Percentiles rank a stretch among this genome's conserved stretches.
Conservation (phyloP, 495 filamentous ascomycete genomes). For the Penicillium coffeae region DNA sequence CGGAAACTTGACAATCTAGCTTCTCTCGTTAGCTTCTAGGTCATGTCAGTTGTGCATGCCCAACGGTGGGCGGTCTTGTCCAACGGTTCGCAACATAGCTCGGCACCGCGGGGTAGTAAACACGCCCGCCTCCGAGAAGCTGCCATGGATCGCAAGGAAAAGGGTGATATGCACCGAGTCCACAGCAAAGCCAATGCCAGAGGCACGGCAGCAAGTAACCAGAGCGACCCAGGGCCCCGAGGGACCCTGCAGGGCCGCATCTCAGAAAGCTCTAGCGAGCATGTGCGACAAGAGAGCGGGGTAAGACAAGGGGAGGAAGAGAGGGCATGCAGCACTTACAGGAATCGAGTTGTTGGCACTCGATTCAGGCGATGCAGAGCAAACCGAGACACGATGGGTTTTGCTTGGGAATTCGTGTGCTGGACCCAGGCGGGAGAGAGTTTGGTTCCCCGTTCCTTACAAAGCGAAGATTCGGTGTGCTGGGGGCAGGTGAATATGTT, state of each 20-base stretch:
- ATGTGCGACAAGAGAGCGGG: conserved; percentile 19
- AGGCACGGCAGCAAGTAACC: conserved; percentile 5
- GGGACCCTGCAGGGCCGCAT: conserved; percentile 7
- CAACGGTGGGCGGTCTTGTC: not conserved
- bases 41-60: not conserved
- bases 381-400: conserved; percentile 34
- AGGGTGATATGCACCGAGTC: conserved; percentile 14
- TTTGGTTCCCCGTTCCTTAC: conserved; percentile 26
- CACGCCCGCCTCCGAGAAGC: not conserved
- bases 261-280: conserved; percentile 2
- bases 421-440: conserved; percentile 19
- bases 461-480: conserved; percentile 16
- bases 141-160: not conserved
- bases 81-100: not conserved
- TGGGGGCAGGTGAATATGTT: conserved; percentile 1
- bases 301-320: conserved; percentile 7
- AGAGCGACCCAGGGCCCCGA: not conserved
- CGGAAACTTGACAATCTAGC: conserved; percentile 20
- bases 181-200: not conserved
- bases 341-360: conserved; percentile 24
- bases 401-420: conserved; percentile 8
- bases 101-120: not conserved
- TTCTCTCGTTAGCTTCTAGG: conserved; percentile 7
- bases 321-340: conserved; percentile 26
- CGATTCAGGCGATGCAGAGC: conserved; percentile 27